Conservation (phyloP, 2,329 filamentous ascomycete genomes). For the Canariomyces notabilis region DNA sequence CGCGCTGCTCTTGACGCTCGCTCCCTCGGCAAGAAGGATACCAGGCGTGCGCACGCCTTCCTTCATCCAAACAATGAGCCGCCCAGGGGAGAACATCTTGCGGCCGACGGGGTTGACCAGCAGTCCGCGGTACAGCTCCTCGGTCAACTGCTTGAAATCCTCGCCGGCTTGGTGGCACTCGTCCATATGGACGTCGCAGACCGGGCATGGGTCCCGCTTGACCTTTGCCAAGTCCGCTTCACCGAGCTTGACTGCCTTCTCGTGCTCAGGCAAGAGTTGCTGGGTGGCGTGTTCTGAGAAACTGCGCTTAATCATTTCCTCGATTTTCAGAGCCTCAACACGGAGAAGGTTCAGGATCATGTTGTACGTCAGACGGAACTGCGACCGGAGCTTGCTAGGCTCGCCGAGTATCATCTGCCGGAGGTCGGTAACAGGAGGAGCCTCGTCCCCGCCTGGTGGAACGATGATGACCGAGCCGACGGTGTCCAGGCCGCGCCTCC, state of each 20-base stretch:
- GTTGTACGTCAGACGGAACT: slow-evolving; percentile 97
- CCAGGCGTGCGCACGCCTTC: slow-evolving; percentile 79
- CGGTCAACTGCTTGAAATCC: slow-evolving; percentile 72
- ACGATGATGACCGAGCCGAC: slow-evolving; percentile 95
- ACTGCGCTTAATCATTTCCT: slow-evolving; percentile 99
- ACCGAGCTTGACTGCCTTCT: slow-evolving; percentile 87
- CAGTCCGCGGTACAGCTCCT: slow-evolving; percentile 71
- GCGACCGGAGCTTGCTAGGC: slow-evolving; percentile 89
- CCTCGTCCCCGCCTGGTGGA: slow-evolving; percentile 75
- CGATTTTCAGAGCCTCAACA: slow-evolving; percentile 94
- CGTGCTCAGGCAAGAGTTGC: slow-evolving; percentile 86
- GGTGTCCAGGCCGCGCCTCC: slow-evolving; percentile 83
- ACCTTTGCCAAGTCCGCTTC: slow-evolving; percentile 89
- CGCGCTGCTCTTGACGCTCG: slow-evolving; percentile 52
- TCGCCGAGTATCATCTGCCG: slow-evolving; percentile 94
- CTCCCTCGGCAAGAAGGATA: slow-evolving; percentile 71
- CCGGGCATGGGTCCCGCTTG: slow-evolving; percentile 75
- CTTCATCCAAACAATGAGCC: slow-evolving; percentile 78
- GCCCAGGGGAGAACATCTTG: slow-evolving; percentile 68
- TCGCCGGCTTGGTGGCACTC: slow-evolving; percentile 77
- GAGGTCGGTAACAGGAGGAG: slow-evolving; percentile 76
- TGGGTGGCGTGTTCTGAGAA: slow-evolving; percentile 98
- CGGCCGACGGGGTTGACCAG: slow-evolving; percentile 77
- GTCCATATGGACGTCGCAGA: slow-evolving; percentile 77
- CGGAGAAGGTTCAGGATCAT: slow-evolving; percentile 97